Base-by-base conservation (phyloP, 371 early-diverging fungal species). In the Mucor lusitanicus region DNA sequence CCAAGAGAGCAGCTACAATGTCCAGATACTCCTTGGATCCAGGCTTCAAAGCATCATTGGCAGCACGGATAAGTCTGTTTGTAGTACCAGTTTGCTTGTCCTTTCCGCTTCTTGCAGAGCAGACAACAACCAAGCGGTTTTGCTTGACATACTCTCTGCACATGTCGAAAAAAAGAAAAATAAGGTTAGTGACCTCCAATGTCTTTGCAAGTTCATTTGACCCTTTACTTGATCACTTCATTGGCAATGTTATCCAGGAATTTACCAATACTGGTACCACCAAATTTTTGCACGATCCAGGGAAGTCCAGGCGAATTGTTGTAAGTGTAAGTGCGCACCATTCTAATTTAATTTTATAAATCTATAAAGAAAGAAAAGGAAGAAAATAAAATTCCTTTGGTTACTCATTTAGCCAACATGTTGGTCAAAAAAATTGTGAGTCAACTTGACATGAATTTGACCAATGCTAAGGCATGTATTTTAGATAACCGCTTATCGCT, bases 191-290 rank as follows among this genome's bases (percentile, higher is more conserved):
- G 39, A 39, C 21, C 33, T 15, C 13, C 6, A 40, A 53, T 48
- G 27, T 53, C 21, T 23, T 42, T 42, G 2, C 19, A 30, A 48
- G 15, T 62, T 27, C 28, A 40, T 39, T 21, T 23, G 28, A 27
- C 28, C 57, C 73, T 67, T 67, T 82, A 88, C 86, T 80, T 84
- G 33, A 88, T 81, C 48, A 90, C 86, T 64, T 78, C 76, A 33
- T 78, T 79, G n/a, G 85, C 79, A 66, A 90, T 88, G 55, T 76
- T 80, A 19, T 85, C 83, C 50, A 87, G 63, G 68, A 90, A 94
- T 79, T 94, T 94, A 64, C 95, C 94, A 40, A 95, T 86, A 71
- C 92, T 92, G 42, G 95, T 95, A 35, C 95, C 94, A 59, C 95
- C 95, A 80, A 92, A 95, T 82, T 95, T 95, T 73, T 92, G 90